Evolutionary conservation across 2,329 filamentous ascomycete species (phyloP).

Genomic region (Colletotrichum spaethianum): DNA sequence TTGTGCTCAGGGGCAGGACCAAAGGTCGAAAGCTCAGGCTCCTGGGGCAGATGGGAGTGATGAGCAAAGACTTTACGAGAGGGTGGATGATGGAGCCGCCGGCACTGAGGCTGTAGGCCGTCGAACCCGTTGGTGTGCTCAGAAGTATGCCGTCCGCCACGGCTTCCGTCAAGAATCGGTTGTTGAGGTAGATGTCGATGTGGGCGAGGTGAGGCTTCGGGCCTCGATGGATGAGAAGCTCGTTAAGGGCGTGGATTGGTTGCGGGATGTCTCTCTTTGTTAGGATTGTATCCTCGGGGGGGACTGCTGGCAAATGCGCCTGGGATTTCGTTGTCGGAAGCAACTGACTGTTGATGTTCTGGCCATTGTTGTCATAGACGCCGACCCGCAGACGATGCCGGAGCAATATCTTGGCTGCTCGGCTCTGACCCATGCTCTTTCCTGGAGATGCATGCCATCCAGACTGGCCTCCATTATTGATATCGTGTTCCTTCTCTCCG

Average conservation of each 20-base stretch:
- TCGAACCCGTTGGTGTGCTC: constrained; percentile 93
- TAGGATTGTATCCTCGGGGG: constrained; percentile 39
- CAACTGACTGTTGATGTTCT: constrained; percentile 68
- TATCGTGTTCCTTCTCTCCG: constrained; percentile 46
- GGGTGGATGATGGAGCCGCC: constrained; percentile 96
- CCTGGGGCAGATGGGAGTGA: constrained; percentile 95
- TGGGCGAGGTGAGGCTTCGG: constrained; percentile 91
- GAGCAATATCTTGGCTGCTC: constrained; percentile 85
- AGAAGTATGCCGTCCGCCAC: constrained; percentile 96
- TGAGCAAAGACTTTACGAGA: constrained; percentile 86
- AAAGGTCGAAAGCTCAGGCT: constrained; percentile 93
- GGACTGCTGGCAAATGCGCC: constrained; percentile 48
- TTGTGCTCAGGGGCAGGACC: constrained; percentile 88
- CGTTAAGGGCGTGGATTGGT: constrained; percentile 85
- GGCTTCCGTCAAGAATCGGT: constrained; percentile 91
- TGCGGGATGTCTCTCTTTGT: constrained; percentile 48
- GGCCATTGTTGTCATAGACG: constrained; percentile 80
- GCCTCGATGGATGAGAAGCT: constrained; percentile 93
- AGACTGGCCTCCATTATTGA: constrained; percentile 39
- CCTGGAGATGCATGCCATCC: constrained; percentile 83
- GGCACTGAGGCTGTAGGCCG: constrained; percentile 93
- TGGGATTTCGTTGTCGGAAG: constrained; percentile 60
- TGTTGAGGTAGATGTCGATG: constrained; percentile 91
- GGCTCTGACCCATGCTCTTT: constrained; percentile 82
- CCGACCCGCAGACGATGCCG: constrained; percentile 90